Conservation (phyloP, 2,329 filamentous ascomycete species). For the Monosporascus sp. region DNA sequence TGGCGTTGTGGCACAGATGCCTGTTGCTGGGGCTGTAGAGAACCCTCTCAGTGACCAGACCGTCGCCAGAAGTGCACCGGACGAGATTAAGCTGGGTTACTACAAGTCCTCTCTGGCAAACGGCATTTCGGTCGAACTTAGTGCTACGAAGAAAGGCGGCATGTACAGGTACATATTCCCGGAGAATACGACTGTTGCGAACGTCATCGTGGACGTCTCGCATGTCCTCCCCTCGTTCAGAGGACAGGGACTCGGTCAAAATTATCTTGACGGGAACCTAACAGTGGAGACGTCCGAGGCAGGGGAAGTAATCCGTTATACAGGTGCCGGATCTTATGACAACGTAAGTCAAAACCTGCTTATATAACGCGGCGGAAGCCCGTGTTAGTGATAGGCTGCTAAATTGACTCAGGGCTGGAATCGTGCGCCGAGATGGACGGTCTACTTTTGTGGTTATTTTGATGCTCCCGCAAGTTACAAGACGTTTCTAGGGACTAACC, state of each 20-base stretch:
- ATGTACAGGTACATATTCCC: conserved; percentile 60
- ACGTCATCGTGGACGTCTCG: conserved; percentile 59
- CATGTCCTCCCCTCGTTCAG: conserved; percentile 60
- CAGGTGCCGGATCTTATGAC: conserved; percentile 57
- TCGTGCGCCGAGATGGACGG: conserved; percentile 54
- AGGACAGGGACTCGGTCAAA: conserved; percentile 55
- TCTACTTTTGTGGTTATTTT: conserved; percentile 61
- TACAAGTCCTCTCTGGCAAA: conserved; percentile 53
- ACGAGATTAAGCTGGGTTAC: conserved; percentile 54
- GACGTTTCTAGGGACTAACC: conserved; percentile 36
- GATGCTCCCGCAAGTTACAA: conserved; percentile 39
- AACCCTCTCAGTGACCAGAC: conserved; percentile 53
- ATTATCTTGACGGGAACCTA: conserved; percentile 57
- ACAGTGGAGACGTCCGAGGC: conserved; percentile 39
- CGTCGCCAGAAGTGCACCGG: conserved; percentile 45
- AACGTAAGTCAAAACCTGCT: conserved; percentile 38
- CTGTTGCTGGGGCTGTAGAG: conserved; percentile 41
- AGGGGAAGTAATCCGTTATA: conserved; percentile 39
- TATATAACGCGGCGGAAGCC: background rate
- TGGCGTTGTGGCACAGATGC: conserved; percentile 58
- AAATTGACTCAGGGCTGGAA: conserved; percentile 51
- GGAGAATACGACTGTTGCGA: conserved; percentile 26
- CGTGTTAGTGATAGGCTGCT: background rate
- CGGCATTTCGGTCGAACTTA: conserved; percentile 52
- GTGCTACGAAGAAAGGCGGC: conserved; percentile 50